Percentiles rank a stretch among this genome's conserved stretches.
These are phyloP conservation scores for Spergularia bocconei DNA, from an alignment of 148 eudicot species.

Conservation along the genomic window DNA sequence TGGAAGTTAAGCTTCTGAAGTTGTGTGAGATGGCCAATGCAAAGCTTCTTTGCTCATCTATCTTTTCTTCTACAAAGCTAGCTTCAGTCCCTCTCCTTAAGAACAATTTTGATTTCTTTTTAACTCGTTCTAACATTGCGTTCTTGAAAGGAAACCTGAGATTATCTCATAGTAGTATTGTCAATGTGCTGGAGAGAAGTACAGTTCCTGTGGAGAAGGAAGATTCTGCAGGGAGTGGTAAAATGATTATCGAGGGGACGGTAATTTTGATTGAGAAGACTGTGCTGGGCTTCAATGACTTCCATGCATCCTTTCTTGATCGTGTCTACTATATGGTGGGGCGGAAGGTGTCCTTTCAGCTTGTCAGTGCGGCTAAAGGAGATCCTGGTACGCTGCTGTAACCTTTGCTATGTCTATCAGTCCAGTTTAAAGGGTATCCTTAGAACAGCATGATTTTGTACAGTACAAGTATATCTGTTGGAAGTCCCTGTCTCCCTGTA, in stretches of 20 bases:
- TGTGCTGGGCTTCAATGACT: slow-evolving; percentile 34
- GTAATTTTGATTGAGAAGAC: slow-evolving; percentile 47
- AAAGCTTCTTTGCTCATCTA: neutral
- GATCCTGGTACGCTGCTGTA: slow-evolving; percentile 32
- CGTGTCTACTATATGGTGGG: slow-evolving; percentile 35
- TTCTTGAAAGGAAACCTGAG: neutral
- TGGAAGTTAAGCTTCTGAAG: too few relatives aligned
- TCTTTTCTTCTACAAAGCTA: neutral
- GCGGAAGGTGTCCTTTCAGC: slow-evolving; percentile 37
- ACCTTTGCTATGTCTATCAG: neutral
- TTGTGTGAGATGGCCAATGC: neutral
- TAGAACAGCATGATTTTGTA: neutral
- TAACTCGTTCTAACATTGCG: neutral
- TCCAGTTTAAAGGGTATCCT: neutral
- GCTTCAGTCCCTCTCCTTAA: neutral
- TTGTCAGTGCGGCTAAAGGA: slow-evolving; percentile 35
- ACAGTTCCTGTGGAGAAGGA: neutral
- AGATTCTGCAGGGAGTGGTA: neutral
- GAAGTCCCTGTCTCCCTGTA: too few relatives aligned
- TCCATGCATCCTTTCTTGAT: slow-evolving; percentile 24
- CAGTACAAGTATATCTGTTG: too few relatives aligned
- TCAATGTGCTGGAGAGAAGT: slow-evolving; percentile 5
- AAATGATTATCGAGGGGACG: slow-evolving; percentile 32
- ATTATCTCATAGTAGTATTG: too few relatives aligned
- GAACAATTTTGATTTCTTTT: neutral